Base-by-base conservation (phyloP, 805 yeast genomes). In the Metschnikowia corniflorae region DNA sequence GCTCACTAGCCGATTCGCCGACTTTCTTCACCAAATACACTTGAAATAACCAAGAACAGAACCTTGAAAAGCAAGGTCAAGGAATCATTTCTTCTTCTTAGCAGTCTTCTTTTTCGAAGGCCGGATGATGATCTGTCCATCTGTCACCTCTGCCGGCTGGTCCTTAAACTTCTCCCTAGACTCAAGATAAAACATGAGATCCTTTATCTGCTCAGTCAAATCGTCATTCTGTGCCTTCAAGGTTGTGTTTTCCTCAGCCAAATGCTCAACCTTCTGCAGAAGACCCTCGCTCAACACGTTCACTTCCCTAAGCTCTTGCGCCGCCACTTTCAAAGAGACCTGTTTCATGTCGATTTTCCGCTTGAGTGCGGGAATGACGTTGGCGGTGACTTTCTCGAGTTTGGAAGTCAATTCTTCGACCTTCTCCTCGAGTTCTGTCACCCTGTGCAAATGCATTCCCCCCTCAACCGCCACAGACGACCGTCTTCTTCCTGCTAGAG, bases 121-220 rank as follows among this genome's bases (percentile, higher is more conserved):
- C 31, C 44, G 48, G 22, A 82, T 63, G 0, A 82, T 63, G 0
- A 84, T 60, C 3, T 78, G 75, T 0, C 95, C 95, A 44, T 86
- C 81, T 47, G 67, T 77, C 12, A 82, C 81, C 23, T 82, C 91
- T 9, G 82, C 82, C 3, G 79, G 72, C 16, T 86, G 84, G 51
- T 78, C 75, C 49, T 78, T 76, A 50, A 86, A 74, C 59, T 82
- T 84, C 38, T 79, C 82, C 53, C 77, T 84, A 0, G 84, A 71
- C 40, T 83, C 91, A 26, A 87, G 59, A 51, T 68, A 86, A 44
- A 86, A 82, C 95, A 88, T 85, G 35, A 87, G 57, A 55, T 87
- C 96, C 19, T 70, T 75, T 3, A 78, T 78, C 54, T 82, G 86
- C 26, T 80, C 86, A 29, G 70, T 55, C 20, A 82, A 53, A 2